phyloP scores from a whole-genome alignment of 2,329 filamentous ascomycete species.

The Beauveria scarabaeidicola region DNA sequence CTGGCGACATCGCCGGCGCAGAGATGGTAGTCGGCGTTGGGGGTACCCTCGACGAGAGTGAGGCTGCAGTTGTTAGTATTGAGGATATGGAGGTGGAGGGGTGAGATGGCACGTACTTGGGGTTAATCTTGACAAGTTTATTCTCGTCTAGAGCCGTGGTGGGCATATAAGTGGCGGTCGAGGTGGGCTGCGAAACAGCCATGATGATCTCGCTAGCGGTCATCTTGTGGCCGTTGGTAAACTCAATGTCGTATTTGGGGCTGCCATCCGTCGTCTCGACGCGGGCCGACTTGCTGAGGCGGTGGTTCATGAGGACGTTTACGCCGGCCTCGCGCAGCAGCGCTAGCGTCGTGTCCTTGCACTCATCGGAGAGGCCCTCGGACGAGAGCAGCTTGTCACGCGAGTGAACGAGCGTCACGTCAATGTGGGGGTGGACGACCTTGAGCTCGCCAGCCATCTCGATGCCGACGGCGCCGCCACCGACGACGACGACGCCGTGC shows the following conservation, averaged over 20 bases:
- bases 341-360: slow-evolving; percentile 53
- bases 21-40: slow-evolving; percentile 55
- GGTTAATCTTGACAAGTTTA: slow-evolving; percentile 55
- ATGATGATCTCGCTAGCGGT: slow-evolving; percentile 58
- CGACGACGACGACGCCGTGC: slow-evolving; percentile 61
- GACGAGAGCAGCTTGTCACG: slow-evolving; percentile 61
- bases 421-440: slow-evolving; percentile 50
- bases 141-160: slow-evolving; percentile 49
- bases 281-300: slow-evolving; percentile 42
- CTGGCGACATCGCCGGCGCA: slow-evolving; percentile 60
- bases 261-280: slow-evolving; percentile 36
- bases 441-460: slow-evolving; percentile 79
- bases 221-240: slow-evolving; percentile 53
- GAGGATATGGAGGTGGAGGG: slow-evolving; percentile 8
- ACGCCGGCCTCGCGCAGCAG: slow-evolving; percentile 56
- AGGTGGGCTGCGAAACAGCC: slow-evolving; percentile 55
- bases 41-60: slow-evolving; percentile 42
- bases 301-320: slow-evolving; percentile 52
- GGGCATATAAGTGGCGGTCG: slow-evolving; percentile 57
- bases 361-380: slow-evolving; percentile 61
- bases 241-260: slow-evolving; percentile 39
- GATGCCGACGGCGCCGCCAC: slow-evolving; percentile 69
- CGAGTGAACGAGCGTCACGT: slow-evolving; percentile 69
- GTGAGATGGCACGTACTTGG: slow-evolving; percentile 30
- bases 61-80: slow-evolving; percentile 30